Evolutionary conservation across 2,329 filamentous ascomycete species (phyloP).

Genomic region (Madurella fahalii): DNA sequence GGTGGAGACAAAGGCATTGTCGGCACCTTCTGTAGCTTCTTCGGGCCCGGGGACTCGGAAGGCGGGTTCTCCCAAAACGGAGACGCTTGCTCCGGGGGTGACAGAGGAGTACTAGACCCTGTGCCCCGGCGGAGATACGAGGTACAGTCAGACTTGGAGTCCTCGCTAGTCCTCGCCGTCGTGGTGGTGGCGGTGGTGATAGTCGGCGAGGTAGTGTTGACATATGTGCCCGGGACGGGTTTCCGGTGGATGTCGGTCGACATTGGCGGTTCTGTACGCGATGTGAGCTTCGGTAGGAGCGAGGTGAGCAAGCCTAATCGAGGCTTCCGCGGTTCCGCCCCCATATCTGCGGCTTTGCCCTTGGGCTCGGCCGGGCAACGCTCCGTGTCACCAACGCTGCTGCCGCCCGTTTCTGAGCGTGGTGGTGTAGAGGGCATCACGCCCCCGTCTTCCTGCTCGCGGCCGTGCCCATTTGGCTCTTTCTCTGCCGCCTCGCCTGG

Average conservation of each 20-base stretch:
- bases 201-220: conserved; percentile 2
- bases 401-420: neutral
- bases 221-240: conserved; percentile 8
- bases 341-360: neutral
- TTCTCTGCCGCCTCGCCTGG: neutral
- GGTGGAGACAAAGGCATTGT: conserved; percentile 12
- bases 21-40: conserved; percentile 17
- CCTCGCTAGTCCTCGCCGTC: conserved; percentile 11
- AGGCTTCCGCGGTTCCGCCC: conserved; percentile 11
- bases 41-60: conserved; percentile 11
- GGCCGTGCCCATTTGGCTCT: neutral
- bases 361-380: neutral
- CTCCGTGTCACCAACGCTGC: neutral
- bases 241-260: conserved; percentile 13
- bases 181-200: conserved; percentile 2
- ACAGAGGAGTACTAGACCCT: conserved; percentile 5
- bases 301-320: conserved; percentile 17
- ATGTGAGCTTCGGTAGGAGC: conserved; percentile 21
- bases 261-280: conserved; percentile 16
- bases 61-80: conserved; percentile 7
- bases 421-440: neutral
- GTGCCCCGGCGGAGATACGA: conserved; percentile 3
- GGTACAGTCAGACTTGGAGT: conserved; percentile 4
- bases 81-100: conserved; percentile 9
- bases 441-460: neutral